phyloP scores from a whole-genome alignment of 306 rosid species.

The Trifolium repens region DNA sequence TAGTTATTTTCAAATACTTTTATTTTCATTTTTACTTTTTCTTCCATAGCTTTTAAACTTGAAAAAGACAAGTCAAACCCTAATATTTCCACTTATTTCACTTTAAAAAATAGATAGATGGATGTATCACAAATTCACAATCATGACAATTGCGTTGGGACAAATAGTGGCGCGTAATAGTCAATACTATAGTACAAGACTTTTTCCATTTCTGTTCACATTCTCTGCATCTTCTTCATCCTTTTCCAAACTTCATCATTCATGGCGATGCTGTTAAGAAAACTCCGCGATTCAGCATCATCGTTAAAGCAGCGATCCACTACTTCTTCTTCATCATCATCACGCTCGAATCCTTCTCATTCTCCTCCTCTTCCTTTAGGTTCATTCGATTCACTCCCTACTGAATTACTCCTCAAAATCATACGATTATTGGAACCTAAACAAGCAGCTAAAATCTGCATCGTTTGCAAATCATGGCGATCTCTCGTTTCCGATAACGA shows the following conservation, averaged over 20 bases:
- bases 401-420: conserved; percentile 65
- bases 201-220: neutral
- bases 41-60: no score
- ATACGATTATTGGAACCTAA: conserved; percentile 68
- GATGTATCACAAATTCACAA: no score
- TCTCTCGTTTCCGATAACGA: conserved; percentile 52
- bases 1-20: no score
- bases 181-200: neutral
- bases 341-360: neutral
- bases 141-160: no score
- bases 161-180: neutral
- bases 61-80: no score
- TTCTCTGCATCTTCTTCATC: neutral
- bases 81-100: no score
- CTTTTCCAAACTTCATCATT: no score
- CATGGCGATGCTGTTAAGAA: conserved; percentile 55
- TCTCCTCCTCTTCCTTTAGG: conserved; percentile 27
- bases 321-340: neutral
- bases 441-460: conserved; percentile 53
- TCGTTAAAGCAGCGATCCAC: conserved; percentile 18
- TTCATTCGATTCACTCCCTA: conserved; percentile 62
- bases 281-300: conserved; percentile 61
- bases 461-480: conserved; percentile 56
- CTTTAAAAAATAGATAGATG: no score
- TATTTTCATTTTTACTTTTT: no score